Conservation (phyloP, 2,329 filamentous ascomycete species). For the Sporothrix protearum region DNA sequence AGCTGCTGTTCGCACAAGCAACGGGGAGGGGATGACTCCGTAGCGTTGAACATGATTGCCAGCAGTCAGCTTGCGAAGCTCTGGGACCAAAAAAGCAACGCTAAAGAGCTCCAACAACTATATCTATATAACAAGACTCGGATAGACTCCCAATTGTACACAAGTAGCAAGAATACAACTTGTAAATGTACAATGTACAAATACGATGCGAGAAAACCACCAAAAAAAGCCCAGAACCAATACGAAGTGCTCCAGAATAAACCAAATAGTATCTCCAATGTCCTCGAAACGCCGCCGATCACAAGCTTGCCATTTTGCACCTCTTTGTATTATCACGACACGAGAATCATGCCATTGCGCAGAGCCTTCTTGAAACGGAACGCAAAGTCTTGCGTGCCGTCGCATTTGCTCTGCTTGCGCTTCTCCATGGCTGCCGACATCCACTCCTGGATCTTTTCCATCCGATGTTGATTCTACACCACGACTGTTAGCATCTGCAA, state of each 20-base stretch:
- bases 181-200: neutral
- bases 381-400: constrained; percentile 50
- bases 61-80: neutral
- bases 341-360: constrained; percentile 37
- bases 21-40: neutral
- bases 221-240: neutral
- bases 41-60: neutral
- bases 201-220: neutral
- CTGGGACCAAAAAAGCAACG: neutral
- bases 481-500: neutral
- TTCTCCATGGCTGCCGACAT: constrained; percentile 56
- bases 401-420: constrained; percentile 52
- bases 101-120: neutral
- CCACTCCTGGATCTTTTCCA: constrained; percentile 64
- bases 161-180: neutral
- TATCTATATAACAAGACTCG: neutral
- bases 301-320: neutral
- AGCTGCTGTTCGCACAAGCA: neutral
- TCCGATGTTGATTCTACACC: constrained; percentile 55
- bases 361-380: constrained; percentile 51
- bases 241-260: neutral
- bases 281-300: neutral
- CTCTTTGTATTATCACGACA: constrained; percentile 26
- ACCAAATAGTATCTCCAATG: neutral
- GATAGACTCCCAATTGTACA: neutral